phyloP scores from a whole-genome alignment of 257 asterid species.

The Sherardia arvensis region DNA sequence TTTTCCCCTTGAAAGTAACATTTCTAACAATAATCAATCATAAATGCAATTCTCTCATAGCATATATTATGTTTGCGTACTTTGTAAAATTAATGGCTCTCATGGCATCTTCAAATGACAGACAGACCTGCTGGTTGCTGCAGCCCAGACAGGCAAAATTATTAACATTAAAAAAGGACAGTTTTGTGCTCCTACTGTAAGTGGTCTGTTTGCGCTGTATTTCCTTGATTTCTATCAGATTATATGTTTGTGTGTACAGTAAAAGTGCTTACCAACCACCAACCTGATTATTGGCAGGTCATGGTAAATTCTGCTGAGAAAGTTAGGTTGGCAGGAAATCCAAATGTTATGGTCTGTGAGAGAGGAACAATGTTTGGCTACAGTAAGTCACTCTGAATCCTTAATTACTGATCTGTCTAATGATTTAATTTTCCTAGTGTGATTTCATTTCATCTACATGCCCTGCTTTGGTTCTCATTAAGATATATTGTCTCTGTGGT shows the following conservation, averaged over 20 bases:
- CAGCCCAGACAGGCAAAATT: slow-evolving; percentile 82
- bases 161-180: slow-evolving; percentile 93
- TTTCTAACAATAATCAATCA: background rate
- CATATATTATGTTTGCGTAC: background rate
- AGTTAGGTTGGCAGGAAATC: slow-evolving; percentile 88
- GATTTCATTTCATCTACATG: background rate
- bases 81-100: slow-evolving; percentile 6
- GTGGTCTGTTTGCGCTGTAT: slow-evolving; percentile 3
- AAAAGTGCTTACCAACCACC: background rate
- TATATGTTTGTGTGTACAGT: background rate
- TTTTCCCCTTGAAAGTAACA: background rate
- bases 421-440: background rate
- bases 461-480: too few relatives aligned
- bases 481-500: background rate
- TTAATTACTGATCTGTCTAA: background rate
- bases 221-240: background rate
- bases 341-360: slow-evolving; percentile 87
- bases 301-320: slow-evolving; percentile 92
- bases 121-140: slow-evolving; percentile 90
- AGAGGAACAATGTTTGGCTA: slow-evolving; percentile 99
- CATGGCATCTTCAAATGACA: slow-evolving; percentile 25
- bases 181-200: slow-evolving; percentile 83
- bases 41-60: background rate
- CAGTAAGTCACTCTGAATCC: slow-evolving; percentile 20
- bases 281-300: slow-evolving; percentile 40